Percentiles rank a stretch among this genome's conserved stretches.
Conservation (phyloP, 768 basidiomycete genomes). For the Leccinum subtestaceum region DNA sequence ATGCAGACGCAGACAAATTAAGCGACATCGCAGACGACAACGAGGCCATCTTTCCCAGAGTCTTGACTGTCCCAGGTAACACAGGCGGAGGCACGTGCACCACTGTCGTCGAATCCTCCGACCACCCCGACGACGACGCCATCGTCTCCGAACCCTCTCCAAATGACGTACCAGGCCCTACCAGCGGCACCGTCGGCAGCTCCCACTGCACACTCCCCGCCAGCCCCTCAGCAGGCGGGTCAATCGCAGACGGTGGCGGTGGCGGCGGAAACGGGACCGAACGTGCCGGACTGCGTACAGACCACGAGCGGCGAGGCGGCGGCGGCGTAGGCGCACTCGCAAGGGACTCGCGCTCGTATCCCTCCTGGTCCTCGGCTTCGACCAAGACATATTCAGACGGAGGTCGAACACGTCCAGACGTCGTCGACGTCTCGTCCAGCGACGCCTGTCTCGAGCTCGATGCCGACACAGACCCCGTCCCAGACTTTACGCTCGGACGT, state of each 20-base stretch:
- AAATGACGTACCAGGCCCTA: too few species aligned
- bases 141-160: too few species aligned
- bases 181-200: too few species aligned
- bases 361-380: slow-evolving; percentile 45
- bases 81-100: slow-evolving; percentile 17
- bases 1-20: neutral
- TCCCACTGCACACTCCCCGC: too few species aligned
- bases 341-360: slow-evolving; percentile 15
- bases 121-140: too few species aligned
- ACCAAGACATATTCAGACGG: slow-evolving; percentile 65
- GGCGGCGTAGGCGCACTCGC: slow-evolving; percentile 9
- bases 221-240: too few species aligned
- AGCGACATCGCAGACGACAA: slow-evolving; percentile 11
- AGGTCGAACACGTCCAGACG: slow-evolving; percentile 8
- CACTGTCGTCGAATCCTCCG: too few species aligned
- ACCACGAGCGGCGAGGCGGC: slow-evolving; percentile 41
- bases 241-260: too few species aligned
- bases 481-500: slow-evolving; percentile 37
- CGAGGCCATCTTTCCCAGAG: slow-evolving; percentile 6
- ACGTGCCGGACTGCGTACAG: too few species aligned
- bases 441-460: slow-evolving; percentile 41
- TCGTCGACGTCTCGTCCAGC: slow-evolving; percentile 25
- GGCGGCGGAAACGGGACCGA: neutral
- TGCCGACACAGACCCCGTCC: slow-evolving; percentile 20
- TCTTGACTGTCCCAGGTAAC: slow-evolving; percentile 7